Evolutionary conservation across 257 asterid species (phyloP).

Genomic region (Przewalskia tangutica): DNA sequence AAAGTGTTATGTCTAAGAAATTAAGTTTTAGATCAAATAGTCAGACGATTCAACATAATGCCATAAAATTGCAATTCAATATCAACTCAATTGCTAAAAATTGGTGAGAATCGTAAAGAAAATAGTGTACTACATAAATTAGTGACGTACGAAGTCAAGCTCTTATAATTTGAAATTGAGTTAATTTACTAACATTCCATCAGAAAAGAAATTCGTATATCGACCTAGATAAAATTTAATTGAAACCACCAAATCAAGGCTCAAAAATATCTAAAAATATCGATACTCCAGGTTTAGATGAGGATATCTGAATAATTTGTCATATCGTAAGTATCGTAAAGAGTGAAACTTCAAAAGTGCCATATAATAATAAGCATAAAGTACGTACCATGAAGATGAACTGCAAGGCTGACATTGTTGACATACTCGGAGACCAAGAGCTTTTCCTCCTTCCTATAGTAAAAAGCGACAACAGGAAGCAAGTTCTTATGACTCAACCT

Average conservation of each 20-base stretch:
- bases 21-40: too few relatives aligned
- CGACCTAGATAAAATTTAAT: too few relatives aligned
- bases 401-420: constrained; percentile 59
- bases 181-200: too few relatives aligned
- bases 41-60: neutral
- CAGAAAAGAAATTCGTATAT: too few relatives aligned
- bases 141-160: too few relatives aligned
- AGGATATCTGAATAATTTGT: neutral
- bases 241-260: neutral
- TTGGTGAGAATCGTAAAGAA: too few relatives aligned
- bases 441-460: constrained; percentile 87
- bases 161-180: too few relatives aligned
- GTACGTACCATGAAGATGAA: constrained; percentile 68
- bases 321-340: neutral
- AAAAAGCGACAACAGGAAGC: constrained; percentile 63
- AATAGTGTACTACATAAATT: too few relatives aligned
- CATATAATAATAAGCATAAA: neutral
- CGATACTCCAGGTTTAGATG: neutral
- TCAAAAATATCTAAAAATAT: too few relatives aligned
- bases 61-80: too few relatives aligned
- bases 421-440: constrained; percentile 51
- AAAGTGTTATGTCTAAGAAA: too few relatives aligned
- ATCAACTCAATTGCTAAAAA: too few relatives aligned
- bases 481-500: constrained; percentile 51
- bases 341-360: neutral